Evolutionary conservation across 345 rosid species (phyloP).

Genomic region (Syzygium grande): DNA sequence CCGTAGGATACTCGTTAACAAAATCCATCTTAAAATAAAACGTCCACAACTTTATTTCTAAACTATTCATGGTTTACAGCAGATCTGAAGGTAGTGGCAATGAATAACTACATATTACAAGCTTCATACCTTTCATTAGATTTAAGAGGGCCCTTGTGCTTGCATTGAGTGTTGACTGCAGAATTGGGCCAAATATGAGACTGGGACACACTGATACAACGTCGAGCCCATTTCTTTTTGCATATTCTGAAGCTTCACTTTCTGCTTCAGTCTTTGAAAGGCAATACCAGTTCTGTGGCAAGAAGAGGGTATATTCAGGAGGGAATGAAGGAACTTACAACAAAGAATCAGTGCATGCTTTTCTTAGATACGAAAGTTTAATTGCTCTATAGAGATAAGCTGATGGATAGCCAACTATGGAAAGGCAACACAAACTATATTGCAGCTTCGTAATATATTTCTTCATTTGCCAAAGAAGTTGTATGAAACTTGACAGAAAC

Average conservation of each 20-base stretch:
- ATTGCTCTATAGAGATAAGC: not conserved
- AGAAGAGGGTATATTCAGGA: not conserved
- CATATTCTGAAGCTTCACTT: conserved; percentile 55
- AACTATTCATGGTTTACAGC: not conserved
- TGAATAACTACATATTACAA: not conserved
- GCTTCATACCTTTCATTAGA: conserved; percentile 46
- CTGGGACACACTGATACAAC: conserved; percentile 51
- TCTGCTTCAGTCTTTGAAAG: conserved; percentile 72
- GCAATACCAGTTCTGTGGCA: conserved; percentile 63
- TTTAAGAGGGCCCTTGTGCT: conserved; percentile 41
- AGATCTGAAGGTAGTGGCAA: not conserved
- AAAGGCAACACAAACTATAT: not conserved
- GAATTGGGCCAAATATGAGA: conserved; percentile 44
- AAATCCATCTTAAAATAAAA: not conserved
- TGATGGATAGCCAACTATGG: not conserved
- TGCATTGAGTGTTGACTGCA: conserved; percentile 45
- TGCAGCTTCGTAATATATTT: not conserved
- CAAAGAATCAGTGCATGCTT: not conserved
- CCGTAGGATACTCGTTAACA: not conserved
- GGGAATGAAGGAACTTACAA: not conserved
- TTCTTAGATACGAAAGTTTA: not conserved
- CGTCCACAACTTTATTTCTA: not conserved
- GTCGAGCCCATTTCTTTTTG: conserved; percentile 41
- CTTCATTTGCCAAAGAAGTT: not conserved
- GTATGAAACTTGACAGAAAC: not conserved